Conservation (phyloP, 1,284 basidiomycete genomes). For the Microbotryum scabiosae region DNA sequence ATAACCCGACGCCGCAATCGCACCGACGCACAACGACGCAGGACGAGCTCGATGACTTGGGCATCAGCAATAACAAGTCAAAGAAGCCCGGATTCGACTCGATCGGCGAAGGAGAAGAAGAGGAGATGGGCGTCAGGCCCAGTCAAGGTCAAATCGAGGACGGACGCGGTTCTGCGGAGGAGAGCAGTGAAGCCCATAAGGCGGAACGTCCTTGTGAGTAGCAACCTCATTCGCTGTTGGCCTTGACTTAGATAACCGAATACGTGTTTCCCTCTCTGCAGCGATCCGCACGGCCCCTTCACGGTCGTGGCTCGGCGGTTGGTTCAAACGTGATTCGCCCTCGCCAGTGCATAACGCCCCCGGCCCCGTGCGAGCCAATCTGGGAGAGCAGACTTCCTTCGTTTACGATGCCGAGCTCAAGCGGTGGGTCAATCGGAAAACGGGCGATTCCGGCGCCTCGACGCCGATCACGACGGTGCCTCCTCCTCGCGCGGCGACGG, state of each 20-base stretch:
- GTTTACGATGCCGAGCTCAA: slow-evolving; percentile 92
- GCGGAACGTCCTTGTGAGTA: slow-evolving; percentile 4
- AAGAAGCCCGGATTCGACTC: slow-evolving; percentile 43
- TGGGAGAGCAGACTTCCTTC: slow-evolving; percentile 85
- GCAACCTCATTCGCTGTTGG: not conserved
- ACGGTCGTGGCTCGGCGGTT: slow-evolving; percentile 63
- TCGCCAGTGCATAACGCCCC: slow-evolving; percentile 35
- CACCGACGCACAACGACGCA: slow-evolving; percentile 43
- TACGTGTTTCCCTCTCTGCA: not conserved
- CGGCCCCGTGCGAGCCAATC: slow-evolving; percentile 75
- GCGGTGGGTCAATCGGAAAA: slow-evolving; percentile 93
- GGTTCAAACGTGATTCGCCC: slow-evolving; percentile 44
- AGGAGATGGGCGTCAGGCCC: not conserved
- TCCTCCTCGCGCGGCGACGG: slow-evolving; percentile 66
- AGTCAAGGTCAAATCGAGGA: not conserved
- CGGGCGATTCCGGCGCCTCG: slow-evolving; percentile 52
- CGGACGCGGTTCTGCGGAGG: slow-evolving; percentile 6
- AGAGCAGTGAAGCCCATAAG: slow-evolving; percentile 33
- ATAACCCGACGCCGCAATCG: slow-evolving; percentile 6
- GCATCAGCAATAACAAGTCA: slow-evolving; percentile 66
- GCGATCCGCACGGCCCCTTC: slow-evolving; percentile 30
- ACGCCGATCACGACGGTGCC: slow-evolving; percentile 46
- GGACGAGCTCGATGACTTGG: slow-evolving; percentile 78
- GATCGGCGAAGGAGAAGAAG: slow-evolving; percentile 20
- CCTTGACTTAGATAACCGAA: not conserved